A percentile compares a stretch with the other conserved stretches of the same genome.
Conservation (phyloP, 2,329 filamentous ascomycete species). For the Fusarium brachygibbosum region DNA sequence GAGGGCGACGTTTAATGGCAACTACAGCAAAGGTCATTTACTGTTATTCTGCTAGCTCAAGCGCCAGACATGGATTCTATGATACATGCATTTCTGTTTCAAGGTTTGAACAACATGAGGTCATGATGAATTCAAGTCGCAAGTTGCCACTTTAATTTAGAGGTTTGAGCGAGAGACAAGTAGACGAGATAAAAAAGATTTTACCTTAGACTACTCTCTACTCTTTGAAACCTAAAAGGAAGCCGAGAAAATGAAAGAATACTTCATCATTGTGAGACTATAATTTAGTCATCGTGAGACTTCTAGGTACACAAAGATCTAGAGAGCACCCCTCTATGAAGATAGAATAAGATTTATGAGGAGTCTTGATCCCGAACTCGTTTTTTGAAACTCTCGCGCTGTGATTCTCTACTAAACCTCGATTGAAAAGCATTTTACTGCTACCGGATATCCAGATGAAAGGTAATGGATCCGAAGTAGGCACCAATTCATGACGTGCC, state of each 20-base stretch:
- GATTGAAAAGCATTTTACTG: background rate
- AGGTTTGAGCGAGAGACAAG: background rate
- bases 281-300: background rate
- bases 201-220: background rate
- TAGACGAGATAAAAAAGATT: background rate
- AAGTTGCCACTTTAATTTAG: conserved; percentile 17
- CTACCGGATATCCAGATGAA: background rate
- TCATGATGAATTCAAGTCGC: conserved; percentile 7
- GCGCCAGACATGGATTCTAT: conserved; percentile 14
- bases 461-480: conserved; percentile 5
- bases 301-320: background rate
- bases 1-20: background rate
- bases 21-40: background rate
- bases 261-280: background rate
- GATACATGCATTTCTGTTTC: conserved; percentile 11
- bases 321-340: background rate
- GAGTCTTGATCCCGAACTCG: background rate
- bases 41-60: background rate
- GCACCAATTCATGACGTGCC: conserved; percentile 32
- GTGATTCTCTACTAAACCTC: background rate
- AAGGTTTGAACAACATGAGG: conserved; percentile 4
- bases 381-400: background rate
- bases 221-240: background rate
- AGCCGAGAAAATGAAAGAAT: background rate
- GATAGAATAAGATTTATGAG: background rate